A percentile compares a stretch with the other conserved stretches of the same genome.
phyloP scores from a whole-genome alignment of 805 yeast genomes.

The Starmerella vitae region DNA sequence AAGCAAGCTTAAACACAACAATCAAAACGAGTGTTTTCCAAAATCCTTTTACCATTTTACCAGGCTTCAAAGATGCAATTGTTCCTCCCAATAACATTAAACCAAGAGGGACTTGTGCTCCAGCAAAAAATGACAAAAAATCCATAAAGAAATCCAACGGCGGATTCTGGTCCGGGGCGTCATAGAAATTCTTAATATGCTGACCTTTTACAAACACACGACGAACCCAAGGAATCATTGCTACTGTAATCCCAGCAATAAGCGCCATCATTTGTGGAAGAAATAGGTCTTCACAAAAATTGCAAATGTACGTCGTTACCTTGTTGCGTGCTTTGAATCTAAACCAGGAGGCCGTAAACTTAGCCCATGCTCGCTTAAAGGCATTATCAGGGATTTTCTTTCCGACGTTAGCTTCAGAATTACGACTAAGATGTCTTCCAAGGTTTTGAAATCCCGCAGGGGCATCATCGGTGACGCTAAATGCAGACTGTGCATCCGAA shows the following conservation, averaged over 20 bases:
- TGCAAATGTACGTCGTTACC: conserved; percentile 25
- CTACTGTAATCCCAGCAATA: conserved; percentile 47
- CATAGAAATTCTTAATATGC: conserved; percentile 36
- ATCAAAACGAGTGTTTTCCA: conserved; percentile 46
- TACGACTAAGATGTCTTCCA: conserved; percentile 1
- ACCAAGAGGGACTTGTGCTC: conserved; percentile 82
- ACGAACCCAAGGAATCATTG: conserved; percentile 80
- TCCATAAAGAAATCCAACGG: conserved; percentile 79
- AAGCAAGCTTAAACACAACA: conserved; percentile 43
- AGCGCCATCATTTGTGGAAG: conserved; percentile 65
- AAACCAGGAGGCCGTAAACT: conserved; percentile 22
- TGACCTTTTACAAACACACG: conserved; percentile 43
- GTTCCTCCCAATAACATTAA: conserved; percentile 75
- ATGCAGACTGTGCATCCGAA: conserved; percentile 4
- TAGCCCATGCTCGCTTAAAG: conserved; percentile 3
- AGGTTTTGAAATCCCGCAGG: conserved; percentile 10
- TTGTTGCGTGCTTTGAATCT: conserved; percentile 10
- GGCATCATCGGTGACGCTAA: conserved; percentile 1
- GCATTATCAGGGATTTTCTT: neutral
- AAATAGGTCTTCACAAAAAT: conserved; percentile 30
- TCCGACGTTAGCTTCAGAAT: neutral
- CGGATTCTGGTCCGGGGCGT: conserved; percentile 78
- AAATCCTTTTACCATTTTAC: conserved; percentile 51
- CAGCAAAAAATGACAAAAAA: conserved; percentile 62
- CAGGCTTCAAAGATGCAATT: conserved; percentile 56